phyloP scores from a whole-genome alignment of 2,329 filamentous ascomycete species.

The Talaromyces rugulosus region DNA sequence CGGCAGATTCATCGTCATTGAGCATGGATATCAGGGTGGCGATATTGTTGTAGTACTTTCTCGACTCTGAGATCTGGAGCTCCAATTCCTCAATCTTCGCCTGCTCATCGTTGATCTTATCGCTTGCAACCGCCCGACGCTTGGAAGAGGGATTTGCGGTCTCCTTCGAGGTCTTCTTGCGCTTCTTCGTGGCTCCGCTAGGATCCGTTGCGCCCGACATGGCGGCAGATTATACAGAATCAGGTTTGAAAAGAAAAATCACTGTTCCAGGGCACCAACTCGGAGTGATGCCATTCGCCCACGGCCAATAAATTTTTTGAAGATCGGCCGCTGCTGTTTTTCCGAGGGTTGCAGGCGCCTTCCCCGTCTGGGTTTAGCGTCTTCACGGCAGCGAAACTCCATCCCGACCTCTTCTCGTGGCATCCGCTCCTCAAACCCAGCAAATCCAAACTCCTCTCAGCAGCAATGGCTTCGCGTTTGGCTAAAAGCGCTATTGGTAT shows the following conservation, averaged over 20 bases:
- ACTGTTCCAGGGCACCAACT: not conserved
- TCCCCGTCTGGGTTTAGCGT: slow-evolving; percentile 29
- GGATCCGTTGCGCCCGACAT: not conserved
- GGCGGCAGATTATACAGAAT: slow-evolving; percentile 24
- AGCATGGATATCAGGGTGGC: slow-evolving; percentile 63
- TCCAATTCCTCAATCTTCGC: slow-evolving; percentile 71
- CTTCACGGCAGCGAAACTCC: slow-evolving; percentile 31
- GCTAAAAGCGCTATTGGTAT: slow-evolving; percentile 91
- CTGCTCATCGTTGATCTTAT: slow-evolving; percentile 51
- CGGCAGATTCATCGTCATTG: slow-evolving; percentile 39
- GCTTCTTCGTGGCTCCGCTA: slow-evolving; percentile 31
- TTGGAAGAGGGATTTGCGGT: slow-evolving; percentile 36
- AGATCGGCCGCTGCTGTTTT: slow-evolving; percentile 7
- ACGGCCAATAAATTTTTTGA: slow-evolving; percentile 1
- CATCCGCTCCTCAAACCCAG: slow-evolving; percentile 34
- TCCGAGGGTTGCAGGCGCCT: slow-evolving; percentile 15
- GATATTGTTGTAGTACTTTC: slow-evolving; percentile 90
- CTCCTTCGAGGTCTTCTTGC: slow-evolving; percentile 34
- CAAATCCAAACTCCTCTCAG: slow-evolving; percentile 56
- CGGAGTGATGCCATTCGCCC: not conserved
- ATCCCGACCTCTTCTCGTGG: slow-evolving; percentile 38
- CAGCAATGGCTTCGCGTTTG: slow-evolving; percentile 94
- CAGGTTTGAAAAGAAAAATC: slow-evolving; percentile 20
- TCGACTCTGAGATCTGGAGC: slow-evolving; percentile 75
- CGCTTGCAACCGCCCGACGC: slow-evolving; percentile 44